phyloP scores from a whole-genome alignment of 441 rosid genomes.

The Geranium incanum region DNA sequence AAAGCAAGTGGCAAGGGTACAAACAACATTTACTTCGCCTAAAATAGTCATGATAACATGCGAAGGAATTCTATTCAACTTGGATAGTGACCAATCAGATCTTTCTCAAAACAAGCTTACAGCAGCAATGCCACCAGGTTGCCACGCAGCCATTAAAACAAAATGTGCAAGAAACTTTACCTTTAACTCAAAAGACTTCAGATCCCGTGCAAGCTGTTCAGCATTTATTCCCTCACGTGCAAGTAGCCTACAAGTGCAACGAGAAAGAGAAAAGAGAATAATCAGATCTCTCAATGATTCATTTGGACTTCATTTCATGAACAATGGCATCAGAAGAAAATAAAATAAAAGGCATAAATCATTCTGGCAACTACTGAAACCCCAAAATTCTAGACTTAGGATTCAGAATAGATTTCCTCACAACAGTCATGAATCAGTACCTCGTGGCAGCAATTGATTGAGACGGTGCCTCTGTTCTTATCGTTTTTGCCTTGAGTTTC shows the following conservation, averaged over 20 bases:
- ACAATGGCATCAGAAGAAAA: conserved; percentile 7
- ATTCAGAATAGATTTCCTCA: neutral
- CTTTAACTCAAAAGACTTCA: conserved; percentile 90
- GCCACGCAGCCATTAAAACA: neutral
- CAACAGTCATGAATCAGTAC: conserved; percentile 25
- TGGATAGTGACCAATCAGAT: neutral
- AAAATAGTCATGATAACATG: neutral
- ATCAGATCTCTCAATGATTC: neutral
- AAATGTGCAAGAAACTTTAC: conserved; percentile 26
- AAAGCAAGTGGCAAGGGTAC: conserved; percentile 3
- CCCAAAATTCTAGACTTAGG: conserved; percentile 4
- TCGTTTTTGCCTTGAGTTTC: conserved; percentile 87
- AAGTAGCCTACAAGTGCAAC: conserved; percentile 52
- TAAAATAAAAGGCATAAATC: neutral
- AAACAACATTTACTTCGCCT: neutral
- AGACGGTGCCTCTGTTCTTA: conserved; percentile 80
- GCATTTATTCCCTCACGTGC: conserved; percentile 97
- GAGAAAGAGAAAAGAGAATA: conserved; percentile 6
- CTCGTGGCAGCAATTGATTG: conserved; percentile 94
- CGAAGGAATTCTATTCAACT: neutral
- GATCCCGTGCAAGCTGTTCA: conserved; percentile 88
- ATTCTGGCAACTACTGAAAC: neutral
- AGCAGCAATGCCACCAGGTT: conserved; percentile 11
- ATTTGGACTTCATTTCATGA: neutral
- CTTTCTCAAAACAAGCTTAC: conserved; percentile 12